Conservation (phyloP, 306 rosid species). For the Castanea crenata region DNA sequence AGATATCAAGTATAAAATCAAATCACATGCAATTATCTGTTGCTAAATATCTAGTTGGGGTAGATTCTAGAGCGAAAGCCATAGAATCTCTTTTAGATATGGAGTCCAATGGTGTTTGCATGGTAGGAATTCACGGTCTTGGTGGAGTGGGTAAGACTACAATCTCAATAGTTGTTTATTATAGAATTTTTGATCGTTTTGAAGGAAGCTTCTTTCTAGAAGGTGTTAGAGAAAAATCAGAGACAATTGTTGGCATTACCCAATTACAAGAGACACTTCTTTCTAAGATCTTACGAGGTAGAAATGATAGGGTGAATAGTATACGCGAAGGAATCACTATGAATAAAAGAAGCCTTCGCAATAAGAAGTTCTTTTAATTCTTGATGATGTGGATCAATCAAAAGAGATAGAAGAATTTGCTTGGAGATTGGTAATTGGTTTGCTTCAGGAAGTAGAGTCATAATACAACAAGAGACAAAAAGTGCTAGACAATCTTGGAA, state of each 20-base stretch:
- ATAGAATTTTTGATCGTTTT: slow-evolving; percentile 2
- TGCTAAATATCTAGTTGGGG: slow-evolving; percentile 7
- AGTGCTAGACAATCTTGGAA: neutral
- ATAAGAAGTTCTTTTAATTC: slow-evolving; percentile 20
- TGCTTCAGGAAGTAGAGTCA: slow-evolving; percentile 22
- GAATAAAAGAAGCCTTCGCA: neutral
- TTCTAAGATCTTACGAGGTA: slow-evolving; percentile 9
- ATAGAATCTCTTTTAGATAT: neutral
- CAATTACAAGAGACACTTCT: slow-evolving; percentile 19
- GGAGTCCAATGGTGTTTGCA: slow-evolving; percentile 1
- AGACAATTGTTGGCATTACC: neutral
- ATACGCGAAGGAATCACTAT: neutral
- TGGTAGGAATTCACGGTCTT: slow-evolving; percentile 18
- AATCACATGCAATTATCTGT: neutral
- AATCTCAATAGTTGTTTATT: slow-evolving; percentile 7
- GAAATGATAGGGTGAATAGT: neutral
- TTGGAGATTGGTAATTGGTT: slow-evolving; percentile 16
- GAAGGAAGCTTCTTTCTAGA: slow-evolving; percentile 16
- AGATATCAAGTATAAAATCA: neutral
- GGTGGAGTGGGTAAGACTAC: slow-evolving; percentile 18
- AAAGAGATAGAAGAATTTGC: slow-evolving; percentile 1
- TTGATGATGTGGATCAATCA: slow-evolving; percentile 19
- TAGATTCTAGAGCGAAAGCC: neutral
- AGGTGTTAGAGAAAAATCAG: slow-evolving; percentile 3
- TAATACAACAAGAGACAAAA: slow-evolving; percentile 14